These are phyloP conservation scores for Pleurotus eryngii DNA, from an alignment of 768 basidiomycete species.

Conservation along the genomic window DNA sequence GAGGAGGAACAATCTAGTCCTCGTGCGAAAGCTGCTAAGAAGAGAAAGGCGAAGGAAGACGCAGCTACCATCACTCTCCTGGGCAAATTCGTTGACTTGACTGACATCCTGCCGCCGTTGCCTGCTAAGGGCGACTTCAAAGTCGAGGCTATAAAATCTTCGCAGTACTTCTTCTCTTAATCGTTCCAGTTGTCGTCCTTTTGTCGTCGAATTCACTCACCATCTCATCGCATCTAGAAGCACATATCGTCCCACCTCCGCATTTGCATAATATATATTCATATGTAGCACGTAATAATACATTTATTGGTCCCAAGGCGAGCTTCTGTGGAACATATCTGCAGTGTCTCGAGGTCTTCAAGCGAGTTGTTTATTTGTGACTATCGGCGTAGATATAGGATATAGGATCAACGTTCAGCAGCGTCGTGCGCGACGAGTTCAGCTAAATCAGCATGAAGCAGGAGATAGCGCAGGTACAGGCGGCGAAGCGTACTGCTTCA, in stretches of 20 bases:
- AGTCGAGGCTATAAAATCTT: conserved; percentile 76
- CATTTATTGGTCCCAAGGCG: neutral
- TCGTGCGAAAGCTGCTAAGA: conserved; percentile 7
- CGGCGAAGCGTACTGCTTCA: no score
- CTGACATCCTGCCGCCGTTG: conserved; percentile 73
- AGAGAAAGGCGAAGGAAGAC: conserved; percentile 20
- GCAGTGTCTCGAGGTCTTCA: neutral
- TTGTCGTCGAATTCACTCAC: neutral
- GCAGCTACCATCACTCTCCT: conserved; percentile 23
- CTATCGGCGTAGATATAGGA: neutral
- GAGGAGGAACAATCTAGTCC: conserved; percentile 12
- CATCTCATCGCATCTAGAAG: neutral
- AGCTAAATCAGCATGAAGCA: conserved; percentile 79
- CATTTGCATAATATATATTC: conserved; percentile 9
- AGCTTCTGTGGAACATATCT: neutral
- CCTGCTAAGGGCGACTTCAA: conserved; percentile 86
- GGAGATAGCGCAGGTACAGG: conserved; percentile 33
- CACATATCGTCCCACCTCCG: conserved; percentile 1
- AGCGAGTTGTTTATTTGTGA: neutral
- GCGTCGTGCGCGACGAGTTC: conserved; percentile 83
- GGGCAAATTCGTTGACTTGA: conserved; percentile 71
- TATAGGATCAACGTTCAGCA: conserved; percentile 54
- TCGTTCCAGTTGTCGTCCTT: conserved; percentile 2
- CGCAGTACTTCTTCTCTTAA: conserved; percentile 93
- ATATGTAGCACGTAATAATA: neutral